Conservation (phyloP, 2,329 filamentous ascomycete genomes). For the Camptophora hylomeconis region DNA sequence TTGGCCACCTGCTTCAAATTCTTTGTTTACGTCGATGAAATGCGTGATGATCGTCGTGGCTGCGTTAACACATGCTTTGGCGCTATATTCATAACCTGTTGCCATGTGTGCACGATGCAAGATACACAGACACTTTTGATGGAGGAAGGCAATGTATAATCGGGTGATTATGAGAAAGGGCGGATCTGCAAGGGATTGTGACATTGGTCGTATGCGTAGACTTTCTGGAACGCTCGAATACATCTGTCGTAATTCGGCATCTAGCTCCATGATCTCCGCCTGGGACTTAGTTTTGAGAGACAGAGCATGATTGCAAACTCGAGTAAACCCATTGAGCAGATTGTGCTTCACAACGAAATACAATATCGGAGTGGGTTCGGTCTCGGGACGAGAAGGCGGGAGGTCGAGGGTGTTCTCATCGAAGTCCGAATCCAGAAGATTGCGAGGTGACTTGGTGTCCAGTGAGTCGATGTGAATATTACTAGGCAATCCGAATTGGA, state of each 20-base stretch:
- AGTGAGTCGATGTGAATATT: conserved; percentile 48
- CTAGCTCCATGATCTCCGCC: conserved; percentile 15
- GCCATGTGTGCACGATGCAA: conserved; percentile 42
- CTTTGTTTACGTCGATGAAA: conserved; percentile 37
- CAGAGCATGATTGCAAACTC: conserved; percentile 20
- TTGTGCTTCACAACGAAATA: conserved; percentile 23
- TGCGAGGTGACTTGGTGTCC: conserved; percentile 46
- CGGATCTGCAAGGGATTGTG: conserved; percentile 32
- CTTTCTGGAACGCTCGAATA: conserved; percentile 14
- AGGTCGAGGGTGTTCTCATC: conserved; percentile 35
- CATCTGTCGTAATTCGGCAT: conserved; percentile 15
- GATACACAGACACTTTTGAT: conserved; percentile 38
- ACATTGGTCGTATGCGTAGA: conserved; percentile 13
- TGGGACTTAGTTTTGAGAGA: conserved; percentile 13
- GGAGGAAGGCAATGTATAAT: conserved; percentile 39
- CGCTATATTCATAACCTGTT: conserved; percentile 29
- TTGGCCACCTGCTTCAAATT: conserved; percentile 41
- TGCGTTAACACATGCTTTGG: conserved; percentile 33
- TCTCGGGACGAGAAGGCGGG: conserved; percentile 39
- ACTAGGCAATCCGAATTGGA: conserved; percentile 51
- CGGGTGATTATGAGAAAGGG: conserved; percentile 39
- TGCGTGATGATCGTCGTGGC: conserved; percentile 36
- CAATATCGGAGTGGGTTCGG: conserved; percentile 29
- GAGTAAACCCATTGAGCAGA: conserved; percentile 18
- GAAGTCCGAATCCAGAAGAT: conserved; percentile 50